These are phyloP conservation scores for Heterobasidion irregulare DNA, from an alignment of 1,284 basidiomycete genomes.

Conservation along the genomic window DNA sequence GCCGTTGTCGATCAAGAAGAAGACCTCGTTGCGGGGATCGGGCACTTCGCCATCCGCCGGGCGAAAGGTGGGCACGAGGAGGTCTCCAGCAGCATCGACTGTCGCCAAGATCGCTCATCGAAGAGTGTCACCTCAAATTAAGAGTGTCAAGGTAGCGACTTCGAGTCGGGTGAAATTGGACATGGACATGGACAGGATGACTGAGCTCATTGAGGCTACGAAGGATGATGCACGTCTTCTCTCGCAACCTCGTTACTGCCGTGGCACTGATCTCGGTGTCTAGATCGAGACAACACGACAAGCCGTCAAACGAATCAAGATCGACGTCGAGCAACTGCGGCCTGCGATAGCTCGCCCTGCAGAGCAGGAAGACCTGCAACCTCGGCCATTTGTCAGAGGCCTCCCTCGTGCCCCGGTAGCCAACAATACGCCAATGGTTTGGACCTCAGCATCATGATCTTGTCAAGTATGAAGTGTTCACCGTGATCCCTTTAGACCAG, in stretches of 20 bases:
- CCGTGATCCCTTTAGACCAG: slow-evolving; percentile 36
- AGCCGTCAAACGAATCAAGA: slow-evolving; percentile 60
- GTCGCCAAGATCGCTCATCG: slow-evolving; percentile 2
- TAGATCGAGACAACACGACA: slow-evolving; percentile 62
- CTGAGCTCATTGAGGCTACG: too few relatives aligned
- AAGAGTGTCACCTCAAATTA: background rate
- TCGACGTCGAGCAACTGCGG: slow-evolving; percentile 34
- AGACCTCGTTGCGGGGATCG: slow-evolving; percentile 25
- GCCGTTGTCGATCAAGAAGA: slow-evolving; percentile 77
- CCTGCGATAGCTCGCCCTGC: slow-evolving; percentile 8
- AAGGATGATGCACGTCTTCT: too few relatives aligned
- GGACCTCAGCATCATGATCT: too few relatives aligned
- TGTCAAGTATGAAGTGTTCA: background rate
- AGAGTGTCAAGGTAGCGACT: too few relatives aligned
- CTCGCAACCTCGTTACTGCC: too few relatives aligned
- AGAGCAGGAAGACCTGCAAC: slow-evolving; percentile 3
- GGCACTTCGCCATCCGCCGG: slow-evolving; percentile 19
- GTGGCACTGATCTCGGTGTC: background rate
- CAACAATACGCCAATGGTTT: background rate
- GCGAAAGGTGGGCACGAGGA: too few relatives aligned
- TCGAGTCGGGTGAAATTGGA: too few relatives aligned
- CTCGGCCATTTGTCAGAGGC: slow-evolving; percentile 39
- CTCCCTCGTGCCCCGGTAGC: slow-evolving; percentile 21
- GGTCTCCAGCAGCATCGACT: too few relatives aligned
- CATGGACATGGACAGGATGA: too few relatives aligned